These are phyloP conservation scores for Anthracocystis setariae DNA, from an alignment of 1,284 basidiomycete species.

Conservation along the genomic window DNA sequence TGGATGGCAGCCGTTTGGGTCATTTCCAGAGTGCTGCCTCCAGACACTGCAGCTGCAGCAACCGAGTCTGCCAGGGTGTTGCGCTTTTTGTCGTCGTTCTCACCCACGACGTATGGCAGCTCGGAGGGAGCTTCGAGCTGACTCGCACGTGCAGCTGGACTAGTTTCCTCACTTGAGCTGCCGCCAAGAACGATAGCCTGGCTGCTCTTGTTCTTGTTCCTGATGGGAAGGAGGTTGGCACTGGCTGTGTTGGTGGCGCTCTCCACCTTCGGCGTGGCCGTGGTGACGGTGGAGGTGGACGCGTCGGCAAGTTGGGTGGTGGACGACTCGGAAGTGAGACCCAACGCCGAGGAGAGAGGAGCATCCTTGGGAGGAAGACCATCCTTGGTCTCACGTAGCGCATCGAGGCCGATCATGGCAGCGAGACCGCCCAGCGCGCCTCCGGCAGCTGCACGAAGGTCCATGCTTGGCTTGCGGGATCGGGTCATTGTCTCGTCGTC, in stretches of 20 bases:
- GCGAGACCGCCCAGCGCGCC: constrained; percentile 48
- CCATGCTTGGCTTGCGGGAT: constrained; percentile 43
- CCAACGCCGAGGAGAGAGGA: constrained; percentile 16
- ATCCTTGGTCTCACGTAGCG: constrained; percentile 40
- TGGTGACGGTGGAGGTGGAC: constrained; percentile 22
- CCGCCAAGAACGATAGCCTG: constrained; percentile 15
- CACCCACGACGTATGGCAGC: constrained; percentile 39
- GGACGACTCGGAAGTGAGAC: constrained; percentile 16
- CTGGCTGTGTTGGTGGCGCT: constrained; percentile 7
- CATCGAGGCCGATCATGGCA: constrained; percentile 49
- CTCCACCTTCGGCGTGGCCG: constrained; percentile 9
- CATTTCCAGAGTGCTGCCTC: no score
- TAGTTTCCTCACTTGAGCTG: constrained; percentile 3
- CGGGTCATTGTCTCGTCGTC: constrained; percentile 37
- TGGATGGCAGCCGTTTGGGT: constrained; percentile 11
- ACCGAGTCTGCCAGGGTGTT: constrained; percentile 1
- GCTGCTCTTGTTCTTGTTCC: constrained; percentile 13
- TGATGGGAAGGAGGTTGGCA: constrained; percentile 18
- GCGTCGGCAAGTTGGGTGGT: constrained; percentile 13
- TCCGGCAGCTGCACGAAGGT: constrained; percentile 44
- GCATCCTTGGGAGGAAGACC: constrained; percentile 40
- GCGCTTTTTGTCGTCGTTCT: no score
- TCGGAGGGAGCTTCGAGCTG: constrained; percentile 21
- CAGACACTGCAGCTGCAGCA: constrained; percentile 20
- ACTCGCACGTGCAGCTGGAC: constrained; percentile 1